Base-by-base conservation (phyloP, 805 yeast genomes). In the Spathaspora arborariae region DNA sequence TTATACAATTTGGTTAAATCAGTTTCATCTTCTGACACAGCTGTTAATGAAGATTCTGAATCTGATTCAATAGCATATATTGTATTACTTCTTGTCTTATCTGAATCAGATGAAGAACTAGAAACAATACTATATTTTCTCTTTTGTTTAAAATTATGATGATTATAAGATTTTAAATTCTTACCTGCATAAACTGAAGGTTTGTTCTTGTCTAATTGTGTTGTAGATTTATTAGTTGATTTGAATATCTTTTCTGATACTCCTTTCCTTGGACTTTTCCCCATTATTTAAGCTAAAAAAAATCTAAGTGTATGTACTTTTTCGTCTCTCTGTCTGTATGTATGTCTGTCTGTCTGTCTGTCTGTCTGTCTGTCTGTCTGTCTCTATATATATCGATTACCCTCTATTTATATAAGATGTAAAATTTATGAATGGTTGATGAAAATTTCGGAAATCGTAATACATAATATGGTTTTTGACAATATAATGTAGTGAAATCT, bases 41-140 rank as follows among this genome's bases (percentile, higher is more conserved):
- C 75, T 0, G 75, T 72, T 26, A 72, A 55, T 0, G 75, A 69
- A 13, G 70, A 64, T 42, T 71, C 76, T 1, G 72, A 64, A 39
- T 67, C 71, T 13, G 44, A 27, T 21, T 42, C 41, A 34, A 34
- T 26, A 20, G 44, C 40, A 39, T 41, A 42, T 13, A 42, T 41
- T 20, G 20, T 27, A 15, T 13, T 26, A 20, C 10, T 34, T 19
- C 41, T 45, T 15, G 41, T 45, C 33, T 44, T 43, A 3, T 55
- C 56, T 10, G 60, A 50, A 21, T 60, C 65, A 10, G 68, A 62
- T 9, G 59, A 49, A 15, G 47, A 44, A 20, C 65, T 57, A 2
- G 70, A 63, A 35, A 60, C 72, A 13, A 71, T 58, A 51, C 74
- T 68, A 45, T 70, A 64, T 40, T 72, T 50, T 44, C 73, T 44